Evolutionary conservation across 1,284 basidiomycete genomes (phyloP).

Genomic region (Coniferiporia sulphurascens): DNA sequence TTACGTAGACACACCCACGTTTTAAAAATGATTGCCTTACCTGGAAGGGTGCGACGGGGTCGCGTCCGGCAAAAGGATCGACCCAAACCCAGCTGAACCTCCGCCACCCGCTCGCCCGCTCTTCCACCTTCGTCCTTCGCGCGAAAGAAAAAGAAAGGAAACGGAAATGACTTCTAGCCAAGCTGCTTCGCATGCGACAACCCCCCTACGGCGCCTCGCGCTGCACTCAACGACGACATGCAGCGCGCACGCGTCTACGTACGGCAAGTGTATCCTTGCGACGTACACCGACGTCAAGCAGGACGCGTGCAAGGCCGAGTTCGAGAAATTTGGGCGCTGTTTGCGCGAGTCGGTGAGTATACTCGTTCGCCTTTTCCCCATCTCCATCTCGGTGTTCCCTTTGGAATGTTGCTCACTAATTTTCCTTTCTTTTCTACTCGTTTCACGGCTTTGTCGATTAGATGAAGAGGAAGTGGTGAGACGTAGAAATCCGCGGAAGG

Average conservation of each 20-base stretch:
- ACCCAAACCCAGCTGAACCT: too few species aligned
- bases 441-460: constrained; percentile 23
- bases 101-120: too few species aligned
- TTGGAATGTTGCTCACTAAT: constrained; percentile 3
- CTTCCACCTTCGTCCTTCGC: too few species aligned
- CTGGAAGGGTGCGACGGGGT: too few species aligned
- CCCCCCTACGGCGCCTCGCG: constrained; percentile 59
- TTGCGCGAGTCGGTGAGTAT: constrained; percentile 59
- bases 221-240: constrained; percentile 67
- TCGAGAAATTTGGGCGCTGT: constrained; percentile 70
- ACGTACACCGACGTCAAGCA: constrained; percentile 74
- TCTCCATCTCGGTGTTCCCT: constrained; percentile 4
- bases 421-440: not conserved
- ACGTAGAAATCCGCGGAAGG: not conserved
- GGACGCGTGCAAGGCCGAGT: constrained; percentile 76
- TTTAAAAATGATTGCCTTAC: too few species aligned
- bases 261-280: constrained; percentile 75
- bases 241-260: constrained; percentile 59
- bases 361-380: constrained; percentile 1
- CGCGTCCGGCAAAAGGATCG: too few species aligned
- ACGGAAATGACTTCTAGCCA: constrained; percentile 1
- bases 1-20: too few species aligned
- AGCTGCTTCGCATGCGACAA: constrained; percentile 24
- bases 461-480: constrained; percentile 66
- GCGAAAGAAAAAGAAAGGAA: too few species aligned